Evolutionary conservation across 805 yeast species (phyloP).

Genomic region (Naumovozyma dairenensis): DNA sequence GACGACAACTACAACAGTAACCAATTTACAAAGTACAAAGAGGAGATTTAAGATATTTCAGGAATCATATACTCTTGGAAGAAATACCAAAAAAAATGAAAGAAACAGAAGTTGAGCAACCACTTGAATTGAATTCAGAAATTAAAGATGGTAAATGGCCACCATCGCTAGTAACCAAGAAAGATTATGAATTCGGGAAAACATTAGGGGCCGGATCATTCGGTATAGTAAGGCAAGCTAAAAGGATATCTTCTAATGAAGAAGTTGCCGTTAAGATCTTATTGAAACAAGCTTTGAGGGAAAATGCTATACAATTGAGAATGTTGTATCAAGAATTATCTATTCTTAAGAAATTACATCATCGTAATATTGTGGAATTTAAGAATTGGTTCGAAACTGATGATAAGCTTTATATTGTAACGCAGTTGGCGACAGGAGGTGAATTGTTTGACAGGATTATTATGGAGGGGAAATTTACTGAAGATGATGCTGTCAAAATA

Average conservation of each 20-base stretch:
- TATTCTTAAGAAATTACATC: constrained; percentile 56
- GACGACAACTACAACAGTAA: too few species aligned
- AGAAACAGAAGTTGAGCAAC: too few species aligned
- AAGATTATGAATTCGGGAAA: constrained; percentile 63
- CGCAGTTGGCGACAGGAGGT: constrained; percentile 94
- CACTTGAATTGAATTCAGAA: too few species aligned
- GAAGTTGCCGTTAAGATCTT: constrained; percentile 87
- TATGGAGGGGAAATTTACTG: constrained; percentile 75
- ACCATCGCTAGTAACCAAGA: constrained; percentile 52
- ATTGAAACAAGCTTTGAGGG: constrained; percentile 72
- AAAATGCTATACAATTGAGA: constrained; percentile 47
- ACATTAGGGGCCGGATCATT: constrained; percentile 93
- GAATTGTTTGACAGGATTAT: constrained; percentile 86
- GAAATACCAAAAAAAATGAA: too few species aligned
- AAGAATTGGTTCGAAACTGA: constrained; percentile 88
- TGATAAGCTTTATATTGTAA: constrained; percentile 87
- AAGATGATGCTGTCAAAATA: constrained; percentile 72
- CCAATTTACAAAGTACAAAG: too few species aligned
- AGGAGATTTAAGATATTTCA: too few species aligned
- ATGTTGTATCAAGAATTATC: constrained; percentile 71
- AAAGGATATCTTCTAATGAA: constrained; percentile 40
- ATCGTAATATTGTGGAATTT: constrained; percentile 80
- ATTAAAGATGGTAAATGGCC: too few species aligned
- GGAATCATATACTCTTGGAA: too few species aligned
- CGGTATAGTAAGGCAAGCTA: constrained; percentile 82